Evolutionary conservation across 1,139 yeast species (phyloP).

Genomic region (Pichia sp.): DNA sequence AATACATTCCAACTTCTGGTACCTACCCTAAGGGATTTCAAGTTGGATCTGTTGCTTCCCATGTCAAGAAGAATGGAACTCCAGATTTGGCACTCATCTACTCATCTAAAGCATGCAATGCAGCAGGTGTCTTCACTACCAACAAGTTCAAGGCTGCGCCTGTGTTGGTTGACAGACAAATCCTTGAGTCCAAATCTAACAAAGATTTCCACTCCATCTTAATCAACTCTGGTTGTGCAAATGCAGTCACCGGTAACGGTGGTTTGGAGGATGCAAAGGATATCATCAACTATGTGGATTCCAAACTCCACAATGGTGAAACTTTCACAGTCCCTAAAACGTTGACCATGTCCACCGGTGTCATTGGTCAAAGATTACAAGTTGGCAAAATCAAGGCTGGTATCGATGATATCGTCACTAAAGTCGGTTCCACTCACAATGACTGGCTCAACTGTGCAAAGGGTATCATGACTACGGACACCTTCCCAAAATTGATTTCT

Average conservation of each 20-base stretch:
- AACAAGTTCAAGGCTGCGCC: conserved; percentile 97
- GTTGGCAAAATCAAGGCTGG: conserved; percentile 65
- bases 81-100: conserved; percentile 73
- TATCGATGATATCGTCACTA: conserved; percentile 47
- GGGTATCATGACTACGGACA: conserved; percentile 94
- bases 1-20: conserved; percentile 77
- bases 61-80: conserved; percentile 74
- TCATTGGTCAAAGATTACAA: conserved; percentile 84
- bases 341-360: conserved; percentile 96
- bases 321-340: conserved; percentile 29
- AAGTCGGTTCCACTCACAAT: conserved; percentile 59
- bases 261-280: conserved; percentile 75
- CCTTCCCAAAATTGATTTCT: conserved; percentile 90
- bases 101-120: conserved; percentile 60
- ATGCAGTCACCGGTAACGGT: conserved; percentile 92
- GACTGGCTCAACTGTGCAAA: conserved; percentile 81
- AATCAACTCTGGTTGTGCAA: conserved; percentile 91
- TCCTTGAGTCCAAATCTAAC: conserved; percentile 53
- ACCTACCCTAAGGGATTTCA: conserved; percentile 77
- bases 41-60: conserved; percentile 82
- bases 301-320: conserved; percentile 25
- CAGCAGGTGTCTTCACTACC: conserved; percentile 85
- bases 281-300: conserved; percentile 62
- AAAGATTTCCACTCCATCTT: conserved; percentile 64
- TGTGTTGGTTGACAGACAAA: conserved; percentile 62